Evolutionary conservation across 23 red algal genomes (phyloP).

Genomic region (Gracilaria gracilis): DNA sequence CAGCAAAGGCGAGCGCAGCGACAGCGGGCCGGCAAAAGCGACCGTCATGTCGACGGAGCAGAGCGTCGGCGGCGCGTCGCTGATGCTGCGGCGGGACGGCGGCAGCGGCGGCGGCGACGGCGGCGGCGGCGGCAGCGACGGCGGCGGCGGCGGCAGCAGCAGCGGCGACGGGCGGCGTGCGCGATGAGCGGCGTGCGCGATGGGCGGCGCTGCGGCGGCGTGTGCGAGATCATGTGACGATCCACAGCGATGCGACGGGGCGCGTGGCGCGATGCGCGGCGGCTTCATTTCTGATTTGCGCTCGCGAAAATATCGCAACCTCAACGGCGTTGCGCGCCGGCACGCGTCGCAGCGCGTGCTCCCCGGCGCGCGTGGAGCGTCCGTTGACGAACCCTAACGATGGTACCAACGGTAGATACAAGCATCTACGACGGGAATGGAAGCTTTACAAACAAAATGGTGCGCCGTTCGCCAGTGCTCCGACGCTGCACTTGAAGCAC

Average conservation of each 20-base stretch:
- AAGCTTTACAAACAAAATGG: not conserved
- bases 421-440: not conserved
- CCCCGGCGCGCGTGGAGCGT: no score
- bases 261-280: no score
- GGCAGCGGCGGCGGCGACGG: conserved; percentile 4
- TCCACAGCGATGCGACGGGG: not conserved
- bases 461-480: no score
- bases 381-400: not conserved
- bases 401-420: no score
- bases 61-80: conserved; percentile 8
- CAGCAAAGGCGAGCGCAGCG: not conserved
- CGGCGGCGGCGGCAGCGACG: not conserved
- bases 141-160: no score
- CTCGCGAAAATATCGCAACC: not conserved
- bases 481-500: no score
- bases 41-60: not conserved
- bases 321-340: no score
- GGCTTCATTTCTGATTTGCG: not conserved
- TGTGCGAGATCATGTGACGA: not conserved
- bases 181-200: no score
- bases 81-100: conserved; percentile 11
- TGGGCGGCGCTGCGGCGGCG: not conserved
- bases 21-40: not conserved
- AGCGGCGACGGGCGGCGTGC: no score
- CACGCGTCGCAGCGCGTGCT: no score